These are phyloP conservation scores for Carpinus fangiana DNA, from an alignment of 306 rosid genomes.

Conservation along the genomic window DNA sequence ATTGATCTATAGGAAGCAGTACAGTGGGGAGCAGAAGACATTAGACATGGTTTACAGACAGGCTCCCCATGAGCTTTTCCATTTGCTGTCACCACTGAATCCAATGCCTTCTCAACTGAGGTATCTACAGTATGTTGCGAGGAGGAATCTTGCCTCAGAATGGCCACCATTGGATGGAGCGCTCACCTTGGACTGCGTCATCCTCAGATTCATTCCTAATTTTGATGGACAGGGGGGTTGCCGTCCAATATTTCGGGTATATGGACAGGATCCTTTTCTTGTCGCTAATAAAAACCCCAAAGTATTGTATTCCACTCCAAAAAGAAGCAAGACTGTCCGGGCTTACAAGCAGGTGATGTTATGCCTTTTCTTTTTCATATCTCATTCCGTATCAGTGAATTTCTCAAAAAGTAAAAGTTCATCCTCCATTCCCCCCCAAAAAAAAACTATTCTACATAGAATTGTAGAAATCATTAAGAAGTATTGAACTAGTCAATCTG, in stretches of 20 bases:
- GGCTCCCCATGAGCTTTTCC: constrained; percentile 83
- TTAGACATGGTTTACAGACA: constrained; percentile 89
- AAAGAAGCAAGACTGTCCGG: constrained; percentile 54
- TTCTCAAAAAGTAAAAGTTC: not conserved
- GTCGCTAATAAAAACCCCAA: constrained; percentile 57
- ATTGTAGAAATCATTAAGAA: too few relatives aligned
- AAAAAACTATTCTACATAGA: too few relatives aligned
- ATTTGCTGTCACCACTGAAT: constrained; percentile 64
- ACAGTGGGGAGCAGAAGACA: constrained; percentile 81
- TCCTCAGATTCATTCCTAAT: constrained; percentile 72
- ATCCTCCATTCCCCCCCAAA: too few relatives aligned
- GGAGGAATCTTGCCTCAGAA: constrained; percentile 83
- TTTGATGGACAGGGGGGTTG: constrained; percentile 79
- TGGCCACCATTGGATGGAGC: constrained; percentile 97
- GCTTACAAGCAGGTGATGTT: constrained; percentile 71
- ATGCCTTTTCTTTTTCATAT: constrained; percentile 23
- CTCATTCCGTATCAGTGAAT: not conserved
- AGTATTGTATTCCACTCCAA: constrained; percentile 67
- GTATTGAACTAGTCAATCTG: not conserved
- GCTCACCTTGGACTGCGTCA: constrained; percentile 83
- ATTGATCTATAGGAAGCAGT: constrained; percentile 68
- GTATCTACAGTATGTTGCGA: constrained; percentile 80
- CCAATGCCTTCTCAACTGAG: constrained; percentile 89
- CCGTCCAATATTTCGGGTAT: constrained; percentile 76
- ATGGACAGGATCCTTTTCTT: constrained; percentile 76